These are phyloP conservation scores for Chondrostereum purpureum DNA, from an alignment of 1,284 basidiomycete species.

Conservation along the genomic window DNA sequence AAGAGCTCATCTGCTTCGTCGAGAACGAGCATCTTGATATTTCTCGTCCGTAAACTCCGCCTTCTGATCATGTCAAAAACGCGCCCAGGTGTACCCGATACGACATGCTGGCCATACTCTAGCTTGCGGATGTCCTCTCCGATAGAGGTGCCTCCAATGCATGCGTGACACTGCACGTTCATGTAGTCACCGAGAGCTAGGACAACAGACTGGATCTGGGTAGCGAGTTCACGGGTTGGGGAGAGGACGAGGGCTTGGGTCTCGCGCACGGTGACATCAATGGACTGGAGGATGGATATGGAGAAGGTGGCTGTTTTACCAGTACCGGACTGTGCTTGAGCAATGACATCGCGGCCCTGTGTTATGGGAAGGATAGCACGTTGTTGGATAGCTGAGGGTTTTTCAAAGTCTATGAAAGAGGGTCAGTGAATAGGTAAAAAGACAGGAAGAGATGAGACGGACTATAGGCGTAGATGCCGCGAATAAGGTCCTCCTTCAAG, in stretches of 20 bases:
- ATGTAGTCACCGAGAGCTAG: constrained; percentile 97
- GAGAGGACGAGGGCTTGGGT: constrained; percentile 96
- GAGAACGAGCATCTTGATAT: constrained; percentile 99
- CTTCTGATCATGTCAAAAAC: constrained; percentile 99
- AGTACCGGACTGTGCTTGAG: constrained; percentile 98
- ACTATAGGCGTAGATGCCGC: constrained; percentile 99
- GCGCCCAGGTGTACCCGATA: constrained; percentile 95
- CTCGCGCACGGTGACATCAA: constrained; percentile 93
- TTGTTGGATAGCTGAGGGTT: constrained; percentile 98
- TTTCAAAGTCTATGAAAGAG: constrained; percentile 83
- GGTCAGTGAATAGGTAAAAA: constrained; percentile 3
- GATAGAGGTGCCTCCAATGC: constrained; percentile 96
- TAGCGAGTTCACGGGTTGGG: constrained; percentile 91
- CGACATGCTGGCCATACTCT: constrained; percentile 97
- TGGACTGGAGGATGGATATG: constrained; percentile 90
- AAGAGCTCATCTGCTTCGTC: constrained; percentile 98
- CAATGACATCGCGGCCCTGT: constrained; percentile 94
- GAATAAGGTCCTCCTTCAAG: constrained; percentile 91
- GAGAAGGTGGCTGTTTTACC: constrained; percentile 99
- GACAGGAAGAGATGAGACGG: constrained; percentile 27
- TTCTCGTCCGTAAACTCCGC: constrained; percentile 87
- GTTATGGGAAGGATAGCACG: constrained; percentile 95
- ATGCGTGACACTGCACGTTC: constrained; percentile 99
- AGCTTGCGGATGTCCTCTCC: constrained; percentile 98
- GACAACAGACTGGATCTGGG: constrained; percentile 98